Evolutionary conservation across 371 early-diverging fungal species (phyloP).

Genomic region (Apophysomyces elegans): DNA sequence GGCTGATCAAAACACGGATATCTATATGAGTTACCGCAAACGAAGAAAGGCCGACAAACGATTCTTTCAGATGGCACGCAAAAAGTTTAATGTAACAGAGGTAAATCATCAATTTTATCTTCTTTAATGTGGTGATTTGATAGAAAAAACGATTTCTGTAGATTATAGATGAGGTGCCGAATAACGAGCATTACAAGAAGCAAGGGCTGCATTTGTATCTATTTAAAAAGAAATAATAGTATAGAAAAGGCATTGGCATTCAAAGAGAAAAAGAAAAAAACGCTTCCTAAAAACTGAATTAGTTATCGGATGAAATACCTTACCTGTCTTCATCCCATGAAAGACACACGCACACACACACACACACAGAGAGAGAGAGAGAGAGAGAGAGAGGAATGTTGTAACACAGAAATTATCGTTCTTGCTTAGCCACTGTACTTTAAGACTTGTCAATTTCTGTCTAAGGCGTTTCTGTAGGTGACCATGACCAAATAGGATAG

Average conservation of each 20-base stretch:
- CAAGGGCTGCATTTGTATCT: slow-evolving; percentile 31
- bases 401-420: too few species aligned
- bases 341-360: too few species aligned
- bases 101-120: neutral
- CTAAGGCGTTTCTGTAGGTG: too few species aligned
- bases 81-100: slow-evolving; percentile 40
- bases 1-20: slow-evolving; percentile 33
- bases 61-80: slow-evolving; percentile 49
- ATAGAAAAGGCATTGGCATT: too few species aligned
- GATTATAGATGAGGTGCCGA: slow-evolving; percentile 35
- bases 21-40: slow-evolving; percentile 46
- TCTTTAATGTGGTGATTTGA: too few species aligned
- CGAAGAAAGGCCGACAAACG: slow-evolving; percentile 55
- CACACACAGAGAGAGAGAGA: too few species aligned
- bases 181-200: slow-evolving; percentile 25
- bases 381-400: too few species aligned
- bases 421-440: too few species aligned
- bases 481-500: neutral
- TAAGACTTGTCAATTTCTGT: too few species aligned
- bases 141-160: neutral
- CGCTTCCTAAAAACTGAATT: too few species aligned
- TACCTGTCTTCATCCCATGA: too few species aligned
- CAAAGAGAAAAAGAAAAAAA: neutral
- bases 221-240: slow-evolving; percentile 34
- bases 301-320: too few species aligned